Evolutionary conservation across 768 basidiomycete genomes (phyloP), one percentile per base, ranked within the genome.

Genomic region (Trametes villosa): DNA sequence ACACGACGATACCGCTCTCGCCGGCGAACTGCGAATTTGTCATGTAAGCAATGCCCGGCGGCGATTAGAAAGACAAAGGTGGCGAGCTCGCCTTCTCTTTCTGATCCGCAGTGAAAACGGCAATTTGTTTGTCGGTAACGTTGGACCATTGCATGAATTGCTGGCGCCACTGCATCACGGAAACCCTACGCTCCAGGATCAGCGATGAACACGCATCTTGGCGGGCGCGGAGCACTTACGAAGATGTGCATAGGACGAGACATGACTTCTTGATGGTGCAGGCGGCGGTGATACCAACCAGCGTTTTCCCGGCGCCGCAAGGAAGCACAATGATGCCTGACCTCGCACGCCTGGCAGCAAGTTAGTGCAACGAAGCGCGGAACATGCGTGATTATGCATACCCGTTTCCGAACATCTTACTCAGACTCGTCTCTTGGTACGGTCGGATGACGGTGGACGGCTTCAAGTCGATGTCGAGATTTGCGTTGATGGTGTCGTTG

Each of bases 391-490:
- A 31, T 52, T 4, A 27, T 13, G 65, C 82, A 54, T 74, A 94
- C 92, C 95, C 97, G 73, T 99, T 98, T 53, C 97, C 96, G 75
- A 99, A 99, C 97, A 99, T 99, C 78, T 99, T 99, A 66, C 94
- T 95, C 42, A 99, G 78, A 71, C 92, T 95, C 53, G 97, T 99
- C 77, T 98, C 96, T 75, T 99, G 97, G 75, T 99, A 99, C 15
- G 97, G 94, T 55, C 97, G 85, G 71, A 99, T 97, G 62, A 96
- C 91, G 2, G 97, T 98, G 34, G 94, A 91, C 3, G 97, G 97
- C 73, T 99, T 99, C 54, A 99, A 84, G 74, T 99, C 97, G 58
- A 99, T 99, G 71, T 99, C 97, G 45, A 99, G 82, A 74, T 98
- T 96, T 29, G 97, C 85, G 71, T 99, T 99, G 66, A 95, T 78